Evolutionary conservation across 1,284 basidiomycete species (phyloP).

Genomic region (Gymnopus androsaceus): DNA sequence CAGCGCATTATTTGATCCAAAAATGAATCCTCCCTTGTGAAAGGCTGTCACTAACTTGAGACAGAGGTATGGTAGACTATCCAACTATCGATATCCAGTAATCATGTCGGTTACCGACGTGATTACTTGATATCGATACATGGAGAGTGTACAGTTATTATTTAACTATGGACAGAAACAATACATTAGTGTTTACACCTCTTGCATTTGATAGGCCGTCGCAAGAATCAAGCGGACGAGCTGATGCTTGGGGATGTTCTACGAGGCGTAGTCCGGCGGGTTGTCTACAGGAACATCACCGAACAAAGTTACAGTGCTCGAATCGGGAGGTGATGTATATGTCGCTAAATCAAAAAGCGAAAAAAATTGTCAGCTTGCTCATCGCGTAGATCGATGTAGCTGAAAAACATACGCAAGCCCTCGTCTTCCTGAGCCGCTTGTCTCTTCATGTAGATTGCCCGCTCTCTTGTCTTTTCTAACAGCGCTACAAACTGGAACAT

Average conservation of each 20-base stretch:
- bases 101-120: too few relatives aligned
- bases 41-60: too few relatives aligned
- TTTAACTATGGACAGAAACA: too few relatives aligned
- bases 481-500: conserved; percentile 73
- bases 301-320: conserved; percentile 41
- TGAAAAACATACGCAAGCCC: conserved; percentile 60
- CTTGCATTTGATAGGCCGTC: too few relatives aligned
- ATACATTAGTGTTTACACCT: too few relatives aligned
- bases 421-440: conserved; percentile 61
- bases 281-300: conserved; percentile 50
- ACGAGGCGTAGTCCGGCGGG: conserved; percentile 56
- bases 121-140: too few relatives aligned
- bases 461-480: conserved; percentile 74
- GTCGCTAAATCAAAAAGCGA: conserved; percentile 40
- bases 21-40: too few relatives aligned
- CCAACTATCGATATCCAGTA: too few relatives aligned
- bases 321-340: conserved; percentile 54
- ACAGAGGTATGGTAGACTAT: too few relatives aligned
- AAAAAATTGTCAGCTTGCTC: conserved; percentile 11
- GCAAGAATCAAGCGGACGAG: too few relatives aligned
- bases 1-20: too few relatives aligned
- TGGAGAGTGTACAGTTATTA: too few relatives aligned
- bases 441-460: conserved; percentile 71
- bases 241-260: neutral
- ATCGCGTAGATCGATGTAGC: conserved; percentile 8